phyloP scores from a whole-genome alignment of 2,329 filamentous ascomycete species.

The Penicillium aurantiogriseum region DNA sequence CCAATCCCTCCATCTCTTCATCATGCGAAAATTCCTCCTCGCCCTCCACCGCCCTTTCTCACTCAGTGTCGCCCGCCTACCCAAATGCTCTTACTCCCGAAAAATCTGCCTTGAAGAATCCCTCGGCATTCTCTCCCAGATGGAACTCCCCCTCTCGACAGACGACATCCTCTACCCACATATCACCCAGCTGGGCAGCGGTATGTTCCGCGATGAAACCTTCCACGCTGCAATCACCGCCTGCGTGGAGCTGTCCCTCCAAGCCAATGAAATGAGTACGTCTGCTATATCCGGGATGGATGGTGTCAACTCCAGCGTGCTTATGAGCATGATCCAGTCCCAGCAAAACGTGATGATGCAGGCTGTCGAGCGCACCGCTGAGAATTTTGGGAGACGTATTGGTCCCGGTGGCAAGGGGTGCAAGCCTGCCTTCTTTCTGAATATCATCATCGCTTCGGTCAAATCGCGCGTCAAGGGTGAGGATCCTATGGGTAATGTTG shows the following conservation, averaged over 20 bases:
- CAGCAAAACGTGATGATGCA: constrained; percentile 32
- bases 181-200: constrained; percentile 32
- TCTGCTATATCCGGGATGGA: constrained; percentile 16
- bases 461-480: constrained; percentile 34
- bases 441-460: constrained; percentile 31
- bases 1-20: constrained; percentile 48
- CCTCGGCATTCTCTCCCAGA: constrained; percentile 35
- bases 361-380: constrained; percentile 30
- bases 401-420: constrained; percentile 26
- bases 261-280: constrained; percentile 27
- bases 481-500: constrained; percentile 27
- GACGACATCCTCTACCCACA: constrained; percentile 26
- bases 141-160: constrained; percentile 21
- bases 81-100: constrained; percentile 39
- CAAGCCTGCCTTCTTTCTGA: constrained; percentile 33
- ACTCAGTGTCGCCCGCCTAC: constrained; percentile 32
- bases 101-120: constrained; percentile 39
- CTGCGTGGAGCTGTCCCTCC: constrained; percentile 34
- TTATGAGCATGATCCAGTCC: constrained; percentile 33
- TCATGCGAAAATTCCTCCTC: constrained; percentile 56
- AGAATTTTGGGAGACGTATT: constrained; percentile 31
- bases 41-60: constrained; percentile 51
- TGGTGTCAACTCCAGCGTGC: constrained; percentile 21
- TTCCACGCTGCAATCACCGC: constrained; percentile 35
- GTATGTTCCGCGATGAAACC: constrained; percentile 38